These are phyloP conservation scores for Candida palmyrensis DNA, from an alignment of 805 yeast species.

Conservation along the genomic window DNA sequence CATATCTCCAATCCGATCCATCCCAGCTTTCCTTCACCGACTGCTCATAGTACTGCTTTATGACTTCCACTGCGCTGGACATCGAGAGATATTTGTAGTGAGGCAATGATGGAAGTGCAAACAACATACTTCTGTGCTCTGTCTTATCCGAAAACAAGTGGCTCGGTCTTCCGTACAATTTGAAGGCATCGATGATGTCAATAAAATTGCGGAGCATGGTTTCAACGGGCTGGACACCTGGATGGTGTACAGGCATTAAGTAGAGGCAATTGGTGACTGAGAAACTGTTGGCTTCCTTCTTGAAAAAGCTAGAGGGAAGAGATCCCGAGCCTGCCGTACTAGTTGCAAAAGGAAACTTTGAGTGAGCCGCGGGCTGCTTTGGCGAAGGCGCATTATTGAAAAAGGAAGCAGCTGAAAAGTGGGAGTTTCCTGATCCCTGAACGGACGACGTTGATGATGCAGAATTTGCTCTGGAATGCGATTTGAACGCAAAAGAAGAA, in stretches of 20 bases:
- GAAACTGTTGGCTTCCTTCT: constrained; percentile 23
- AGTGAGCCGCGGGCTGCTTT: neutral
- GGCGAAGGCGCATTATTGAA: constrained; percentile 25
- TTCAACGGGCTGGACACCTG: constrained; percentile 67
- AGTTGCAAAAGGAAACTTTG: constrained; percentile 5
- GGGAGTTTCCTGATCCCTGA: constrained; percentile 6
- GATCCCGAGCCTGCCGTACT: neutral
- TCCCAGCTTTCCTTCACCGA: constrained; percentile 22
- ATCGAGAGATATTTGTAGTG: constrained; percentile 50
- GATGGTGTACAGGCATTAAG: constrained; percentile 68
- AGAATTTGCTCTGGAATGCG: constrained; percentile 14
- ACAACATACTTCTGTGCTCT: constrained; percentile 60
- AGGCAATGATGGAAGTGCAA: constrained; percentile 73
- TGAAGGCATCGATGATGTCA: constrained; percentile 67
- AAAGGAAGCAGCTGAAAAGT: constrained; percentile 23
- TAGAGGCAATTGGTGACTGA: constrained; percentile 44
- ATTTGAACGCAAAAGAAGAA: constrained; percentile 8
- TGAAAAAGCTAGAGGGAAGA: constrained; percentile 17
- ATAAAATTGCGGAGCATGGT: constrained; percentile 66
- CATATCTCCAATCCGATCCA: constrained; percentile 22
- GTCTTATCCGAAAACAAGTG: constrained; percentile 70
- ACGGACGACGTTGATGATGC: constrained; percentile 14
- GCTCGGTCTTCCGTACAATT: constrained; percentile 69
- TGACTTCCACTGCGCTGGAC: constrained; percentile 18
- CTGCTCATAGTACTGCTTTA: constrained; percentile 12